Conservation (phyloP, 1,139 yeast species). For the Pichia sp. region DNA sequence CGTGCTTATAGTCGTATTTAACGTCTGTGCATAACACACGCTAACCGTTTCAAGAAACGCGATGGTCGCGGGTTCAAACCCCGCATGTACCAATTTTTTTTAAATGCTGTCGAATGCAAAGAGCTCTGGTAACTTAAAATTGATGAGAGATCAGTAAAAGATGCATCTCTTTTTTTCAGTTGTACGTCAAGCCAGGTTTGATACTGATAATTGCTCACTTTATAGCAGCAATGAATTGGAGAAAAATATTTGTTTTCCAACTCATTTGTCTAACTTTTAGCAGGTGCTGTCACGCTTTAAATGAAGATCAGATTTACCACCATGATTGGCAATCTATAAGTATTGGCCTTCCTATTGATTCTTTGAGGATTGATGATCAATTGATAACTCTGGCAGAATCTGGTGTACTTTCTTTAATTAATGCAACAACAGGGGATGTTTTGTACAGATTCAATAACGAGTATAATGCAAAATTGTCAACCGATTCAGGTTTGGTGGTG, state of each 20-base stretch:
- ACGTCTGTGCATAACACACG: constrained; percentile 27
- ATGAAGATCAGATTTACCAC: constrained; percentile 27
- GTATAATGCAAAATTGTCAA: background rate
- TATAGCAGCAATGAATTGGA: too few species aligned
- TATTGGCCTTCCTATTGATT: constrained; percentile 23
- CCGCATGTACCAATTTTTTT: constrained; percentile 26
- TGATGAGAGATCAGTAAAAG: too few species aligned
- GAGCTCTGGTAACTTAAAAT: too few species aligned
- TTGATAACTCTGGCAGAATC: constrained; percentile 21
- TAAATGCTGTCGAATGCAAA: background rate
- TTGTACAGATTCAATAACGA: constrained; percentile 24
- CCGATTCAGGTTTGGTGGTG: constrained; percentile 1
- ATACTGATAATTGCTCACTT: too few species aligned
- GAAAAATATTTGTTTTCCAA: too few species aligned
- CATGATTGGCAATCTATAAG: constrained; percentile 30
- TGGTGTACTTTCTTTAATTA: constrained; percentile 23
- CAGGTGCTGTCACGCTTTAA: constrained; percentile 1
- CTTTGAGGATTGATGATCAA: constrained; percentile 13
- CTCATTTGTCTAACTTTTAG: too few species aligned
- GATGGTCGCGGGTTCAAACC: constrained; percentile 32
- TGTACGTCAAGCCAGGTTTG: too few species aligned
- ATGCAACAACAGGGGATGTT: constrained; percentile 21
- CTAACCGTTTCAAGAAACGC: constrained; percentile 28
- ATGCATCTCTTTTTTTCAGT: too few species aligned
- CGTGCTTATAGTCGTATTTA: constrained; percentile 29